A percentile compares a stretch with the other conserved stretches of the same genome.
Conservation (phyloP, 1,139 yeast genomes). For the Yamadazyma aaseri region DNA sequence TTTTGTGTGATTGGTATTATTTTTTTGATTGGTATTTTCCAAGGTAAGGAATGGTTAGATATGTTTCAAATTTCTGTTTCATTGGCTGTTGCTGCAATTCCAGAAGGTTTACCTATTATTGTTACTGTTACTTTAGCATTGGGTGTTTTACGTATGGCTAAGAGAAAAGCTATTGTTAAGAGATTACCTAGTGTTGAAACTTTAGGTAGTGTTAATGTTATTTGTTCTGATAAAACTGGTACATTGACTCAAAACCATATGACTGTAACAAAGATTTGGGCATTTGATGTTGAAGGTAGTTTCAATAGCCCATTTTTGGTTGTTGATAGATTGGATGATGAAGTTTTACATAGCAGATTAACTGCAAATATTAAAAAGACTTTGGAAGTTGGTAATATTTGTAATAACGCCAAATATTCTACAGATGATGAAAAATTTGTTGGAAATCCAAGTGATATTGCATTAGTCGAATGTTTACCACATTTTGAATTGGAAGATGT, state of each 20-base stretch:
- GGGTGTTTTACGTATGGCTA: constrained; percentile 95
- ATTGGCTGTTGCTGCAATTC: constrained; percentile 96
- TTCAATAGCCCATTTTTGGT: constrained; percentile 44
- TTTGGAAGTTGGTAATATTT: constrained; percentile 68
- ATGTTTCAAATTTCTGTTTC: constrained; percentile 97
- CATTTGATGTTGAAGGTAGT: constrained; percentile 65
- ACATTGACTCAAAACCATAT: constrained; percentile 92
- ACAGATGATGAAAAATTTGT: constrained; percentile 67
- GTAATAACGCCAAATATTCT: constrained; percentile 78
- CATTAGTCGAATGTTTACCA: constrained; percentile 71
- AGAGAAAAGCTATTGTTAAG: constrained; percentile 86
- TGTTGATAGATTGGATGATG: constrained; percentile 46
- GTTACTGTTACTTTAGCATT: constrained; percentile 94
- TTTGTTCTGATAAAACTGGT: constrained; percentile 94
- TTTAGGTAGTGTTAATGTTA: constrained; percentile 90
- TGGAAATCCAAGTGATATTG: constrained; percentile 95
- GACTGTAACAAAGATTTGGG: constrained; percentile 88
- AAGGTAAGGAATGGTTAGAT: constrained; percentile 92
- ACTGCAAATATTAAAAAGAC: constrained; percentile 54
- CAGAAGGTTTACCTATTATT: constrained; percentile 95
- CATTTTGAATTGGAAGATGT: constrained; percentile 71
- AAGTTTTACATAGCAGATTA: constrained; percentile 41
- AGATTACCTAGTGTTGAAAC: constrained; percentile 95
- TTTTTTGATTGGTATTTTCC: constrained; percentile 80
- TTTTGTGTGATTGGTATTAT: constrained; percentile 84